Percentiles rank a stretch among this genome's conserved stretches.
These are phyloP conservation scores for Podaxis rugospora DNA, from an alignment of 768 basidiomycete species.

Conservation along the genomic window DNA sequence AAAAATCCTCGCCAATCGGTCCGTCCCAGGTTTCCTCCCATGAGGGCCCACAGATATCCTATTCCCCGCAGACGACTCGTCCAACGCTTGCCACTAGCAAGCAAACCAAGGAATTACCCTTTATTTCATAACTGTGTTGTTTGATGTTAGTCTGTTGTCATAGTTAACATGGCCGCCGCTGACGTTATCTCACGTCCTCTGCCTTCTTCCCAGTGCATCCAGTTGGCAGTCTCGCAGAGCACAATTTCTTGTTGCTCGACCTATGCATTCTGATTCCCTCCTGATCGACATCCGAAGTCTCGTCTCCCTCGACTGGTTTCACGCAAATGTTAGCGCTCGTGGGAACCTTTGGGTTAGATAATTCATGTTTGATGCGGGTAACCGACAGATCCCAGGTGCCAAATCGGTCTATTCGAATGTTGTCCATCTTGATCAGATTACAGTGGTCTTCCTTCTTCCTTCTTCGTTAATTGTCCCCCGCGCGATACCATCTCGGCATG, in stretches of 20 bases:
- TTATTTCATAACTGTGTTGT: background rate
- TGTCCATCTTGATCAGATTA: slow-evolving; percentile 2
- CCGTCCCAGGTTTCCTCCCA: background rate
- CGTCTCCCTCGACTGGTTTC: background rate
- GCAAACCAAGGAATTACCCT: background rate
- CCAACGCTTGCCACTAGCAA: background rate
- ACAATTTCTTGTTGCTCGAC: background rate
- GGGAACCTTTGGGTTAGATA: too few relatives aligned
- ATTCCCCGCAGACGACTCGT: background rate
- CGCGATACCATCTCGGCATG: slow-evolving; percentile 1
- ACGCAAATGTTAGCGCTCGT: background rate
- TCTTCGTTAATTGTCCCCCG: background rate
- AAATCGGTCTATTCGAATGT: background rate
- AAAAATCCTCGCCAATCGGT: background rate
- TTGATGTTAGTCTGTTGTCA: background rate
- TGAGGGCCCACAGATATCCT: background rate
- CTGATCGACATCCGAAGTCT: background rate
- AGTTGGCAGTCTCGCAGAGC: background rate
- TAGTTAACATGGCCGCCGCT: background rate
- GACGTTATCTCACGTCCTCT: background rate
- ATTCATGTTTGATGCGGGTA: background rate
- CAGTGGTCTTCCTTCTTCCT: background rate
- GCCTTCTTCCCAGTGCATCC: background rate
- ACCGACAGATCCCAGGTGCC: background rate
- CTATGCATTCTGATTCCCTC: background rate